Conservation (phyloP, 176 grass and related monocot species). For the Eleusine coracana region DNA sequence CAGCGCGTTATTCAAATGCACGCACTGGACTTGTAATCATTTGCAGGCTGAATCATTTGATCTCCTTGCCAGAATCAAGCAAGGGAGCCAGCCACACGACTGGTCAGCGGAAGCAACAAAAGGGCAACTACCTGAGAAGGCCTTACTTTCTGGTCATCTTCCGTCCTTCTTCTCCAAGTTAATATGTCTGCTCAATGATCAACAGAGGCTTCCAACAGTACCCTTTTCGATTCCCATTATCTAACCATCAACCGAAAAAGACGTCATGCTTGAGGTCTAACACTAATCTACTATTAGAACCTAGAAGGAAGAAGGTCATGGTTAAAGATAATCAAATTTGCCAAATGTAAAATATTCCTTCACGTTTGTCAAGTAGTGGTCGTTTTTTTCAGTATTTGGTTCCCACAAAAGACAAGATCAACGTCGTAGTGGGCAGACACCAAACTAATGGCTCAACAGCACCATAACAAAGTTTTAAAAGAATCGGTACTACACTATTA, state of each 20-base stretch:
- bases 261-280: neutral
- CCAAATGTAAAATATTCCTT: no score
- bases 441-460: conserved; percentile 19
- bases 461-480: no score
- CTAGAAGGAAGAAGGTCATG: neutral
- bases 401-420: conserved; percentile 11
- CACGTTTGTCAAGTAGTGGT: conserved; percentile 27
- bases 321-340: neutral
- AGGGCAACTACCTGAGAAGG: neutral
- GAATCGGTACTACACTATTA: no score
- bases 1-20: conserved; percentile 3
- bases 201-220: conserved; percentile 3
- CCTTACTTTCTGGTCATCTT: neutral
- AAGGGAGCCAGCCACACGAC: neutral
- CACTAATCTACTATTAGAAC: no score
- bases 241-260: conserved; percentile 10
- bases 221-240: conserved; percentile 14
- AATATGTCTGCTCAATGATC: conserved; percentile 1
- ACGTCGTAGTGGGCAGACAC: conserved; percentile 29
- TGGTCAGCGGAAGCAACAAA: conserved; percentile 18
- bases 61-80: conserved; percentile 20
- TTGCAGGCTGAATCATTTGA: neutral
- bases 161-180: neutral
- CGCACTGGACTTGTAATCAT: conserved; percentile 35
- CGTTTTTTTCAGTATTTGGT: neutral